phyloP scores from a whole-genome alignment of 2,329 filamentous ascomycete species.

The Pseudopithomyces chartarum region DNA sequence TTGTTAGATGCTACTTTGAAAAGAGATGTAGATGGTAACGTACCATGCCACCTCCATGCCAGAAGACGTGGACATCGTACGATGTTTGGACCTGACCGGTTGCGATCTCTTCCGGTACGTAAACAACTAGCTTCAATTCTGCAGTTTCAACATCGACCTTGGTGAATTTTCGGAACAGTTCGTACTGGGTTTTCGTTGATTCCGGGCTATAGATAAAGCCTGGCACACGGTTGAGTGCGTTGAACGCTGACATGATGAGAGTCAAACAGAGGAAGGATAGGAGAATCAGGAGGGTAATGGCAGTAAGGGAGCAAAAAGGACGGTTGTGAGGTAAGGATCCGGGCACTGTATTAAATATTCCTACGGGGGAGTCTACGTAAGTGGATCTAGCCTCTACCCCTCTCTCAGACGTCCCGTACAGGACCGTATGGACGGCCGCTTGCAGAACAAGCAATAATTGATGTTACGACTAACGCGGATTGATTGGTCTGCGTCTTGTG shows the following conservation, averaged over 20 bases:
- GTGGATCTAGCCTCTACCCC: no score
- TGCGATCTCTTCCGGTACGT: constrained; percentile 2
- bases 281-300: no score
- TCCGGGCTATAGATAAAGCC: constrained; percentile 5
- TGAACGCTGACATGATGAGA: constrained; percentile 5
- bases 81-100: neutral
- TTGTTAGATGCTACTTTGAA: constrained; percentile 2
- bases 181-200: constrained; percentile 2
- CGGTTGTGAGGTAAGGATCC: no score
- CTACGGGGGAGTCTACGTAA: no score
- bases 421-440: no score
- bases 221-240: constrained; percentile 3
- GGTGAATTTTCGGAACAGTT: constrained; percentile 1
- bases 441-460: no score
- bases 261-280: no score
- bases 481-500: no score
- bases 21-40: constrained; percentile 1
- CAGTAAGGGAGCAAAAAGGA: no score
- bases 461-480: no score
- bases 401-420: no score
- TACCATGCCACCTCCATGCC: constrained; percentile 1
- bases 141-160: constrained; percentile 1
- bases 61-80: constrained; percentile 6
- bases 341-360: no score
- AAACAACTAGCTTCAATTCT: constrained; percentile 4